A percentile compares a stretch with the other conserved stretches of the same genome.
Evolutionary conservation across 352 stramenopile species (phyloP).

Genomic region (Aphanomyces invadans): DNA sequence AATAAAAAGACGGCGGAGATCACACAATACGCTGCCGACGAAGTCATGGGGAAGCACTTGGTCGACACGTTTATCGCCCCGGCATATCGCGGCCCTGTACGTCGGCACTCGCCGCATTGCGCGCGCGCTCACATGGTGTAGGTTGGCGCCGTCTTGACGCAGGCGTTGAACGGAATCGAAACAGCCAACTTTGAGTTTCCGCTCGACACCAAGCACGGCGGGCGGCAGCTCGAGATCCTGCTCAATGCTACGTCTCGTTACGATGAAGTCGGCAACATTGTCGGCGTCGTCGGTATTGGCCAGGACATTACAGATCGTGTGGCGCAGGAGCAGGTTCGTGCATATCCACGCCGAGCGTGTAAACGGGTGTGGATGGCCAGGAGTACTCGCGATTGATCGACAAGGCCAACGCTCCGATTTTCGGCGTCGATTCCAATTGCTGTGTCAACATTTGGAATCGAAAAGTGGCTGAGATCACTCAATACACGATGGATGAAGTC

Average conservation of each 20-base stretch:
- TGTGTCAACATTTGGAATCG: conserved; percentile 89
- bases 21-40: conserved; percentile 80
- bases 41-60: conserved; percentile 78
- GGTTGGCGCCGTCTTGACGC: conserved; percentile 55
- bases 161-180: conserved; percentile 61
- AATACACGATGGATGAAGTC: conserved; percentile 84
- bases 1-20: conserved; percentile 88
- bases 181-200: conserved; percentile 81
- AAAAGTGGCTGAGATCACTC: conserved; percentile 85
- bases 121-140: conserved; percentile 17
- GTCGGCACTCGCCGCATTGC: conserved; percentile 34
- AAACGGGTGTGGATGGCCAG: too few relatives aligned
- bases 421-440: conserved; percentile 76
- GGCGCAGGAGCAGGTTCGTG: conserved; percentile 71
- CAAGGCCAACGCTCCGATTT: conserved; percentile 85
- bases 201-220: conserved; percentile 58
- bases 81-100: conserved; percentile 54
- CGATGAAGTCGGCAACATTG: conserved; percentile 63
- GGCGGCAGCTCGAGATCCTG: conserved; percentile 64
- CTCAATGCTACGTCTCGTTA: conserved; percentile 70
- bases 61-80: conserved; percentile 53
- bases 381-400: conserved; percentile 84
- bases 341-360: too few relatives aligned
- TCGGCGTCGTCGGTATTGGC: conserved; percentile 77
- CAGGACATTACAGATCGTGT: conserved; percentile 85